Base-by-base conservation (phyloP, 1,284 basidiomycete genomes). In the Hymenochaete sp. region DNA sequence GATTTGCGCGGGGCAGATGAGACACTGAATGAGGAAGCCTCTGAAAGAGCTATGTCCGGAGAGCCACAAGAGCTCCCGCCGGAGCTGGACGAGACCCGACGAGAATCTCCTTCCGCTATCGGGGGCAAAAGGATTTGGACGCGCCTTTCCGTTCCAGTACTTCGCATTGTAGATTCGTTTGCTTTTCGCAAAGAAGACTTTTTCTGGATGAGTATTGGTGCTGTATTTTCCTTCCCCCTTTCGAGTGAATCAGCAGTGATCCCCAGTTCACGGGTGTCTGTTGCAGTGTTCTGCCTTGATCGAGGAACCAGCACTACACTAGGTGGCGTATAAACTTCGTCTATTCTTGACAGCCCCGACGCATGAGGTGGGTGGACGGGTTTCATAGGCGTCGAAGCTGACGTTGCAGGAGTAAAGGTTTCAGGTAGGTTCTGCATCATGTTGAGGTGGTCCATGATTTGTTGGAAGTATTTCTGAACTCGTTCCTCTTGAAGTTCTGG, bases 361-460 rank as follows among this genome's bases (percentile, higher is more conserved):
- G n/a, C 27, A 7, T 33, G 11, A 11, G 35, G 29, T 19, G 44
- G 37, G 3, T 19, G n/a, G 4, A 16, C 32, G 8, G 37, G 13
- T 21, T 39, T 37, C 21, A 22, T 35, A 14, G 21, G 29, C 9
- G 31, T 31, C 35, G n/a, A 37, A 35, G 5, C 8, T 35, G 32
- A n/a, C 13, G 13, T 35, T 6, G 6, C n/a, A n/a, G n/a, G n/a
- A n/a, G n/a, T n/a, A n/a, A n/a, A n/a, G n/a, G n/a, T 67, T 62
- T 48, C 62, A 63, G 28, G 66, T 62, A 19, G 24, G 14, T 44
- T 44, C 55, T 81, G 77, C 67, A 91, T 78, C 38, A 75, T 74
- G 49, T 79, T 80, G 38, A 92, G 73, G 55, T 88, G 84, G 33
- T 87, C 79, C 5, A 82, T 82, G 41, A 93, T 80, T 61, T 91